Percentiles rank a stretch among this genome's conserved stretches.
These are phyloP conservation scores for Aspergillus taichungensis DNA, from an alignment of 495 filamentous ascomycete genomes.

Conservation along the genomic window DNA sequence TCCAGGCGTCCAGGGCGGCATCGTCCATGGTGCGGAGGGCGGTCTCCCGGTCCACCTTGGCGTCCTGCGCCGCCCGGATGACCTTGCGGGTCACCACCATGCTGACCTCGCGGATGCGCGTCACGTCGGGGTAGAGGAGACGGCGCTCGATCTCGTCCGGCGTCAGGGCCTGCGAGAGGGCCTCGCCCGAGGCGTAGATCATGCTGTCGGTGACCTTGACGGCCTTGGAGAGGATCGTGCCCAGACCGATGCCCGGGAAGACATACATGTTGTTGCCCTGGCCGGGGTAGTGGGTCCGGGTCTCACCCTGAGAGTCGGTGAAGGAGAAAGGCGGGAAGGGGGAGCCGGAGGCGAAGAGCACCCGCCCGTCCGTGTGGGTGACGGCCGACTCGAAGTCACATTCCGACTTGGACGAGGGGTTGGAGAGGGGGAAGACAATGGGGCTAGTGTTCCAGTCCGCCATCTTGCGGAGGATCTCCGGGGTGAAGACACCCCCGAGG, in stretches of 20 bases:
- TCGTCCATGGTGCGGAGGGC: constrained; percentile 62
- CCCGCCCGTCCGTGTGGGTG: constrained; percentile 77
- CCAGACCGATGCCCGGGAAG: constrained; percentile 94
- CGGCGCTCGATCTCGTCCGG: constrained; percentile 70
- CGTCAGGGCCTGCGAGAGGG: constrained; percentile 70
- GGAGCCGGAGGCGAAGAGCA: constrained; percentile 89
- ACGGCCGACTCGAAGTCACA: constrained; percentile 93
- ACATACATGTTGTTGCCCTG: constrained; percentile 95
- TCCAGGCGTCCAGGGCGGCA: constrained; percentile 66
- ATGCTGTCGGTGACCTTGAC: constrained; percentile 87
- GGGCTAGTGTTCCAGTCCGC: constrained; percentile 70
- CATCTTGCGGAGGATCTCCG: constrained; percentile 76
- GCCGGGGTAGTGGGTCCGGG: constrained; percentile 72
- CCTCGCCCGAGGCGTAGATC: constrained; percentile 82
- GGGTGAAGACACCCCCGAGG: constrained; percentile 88
- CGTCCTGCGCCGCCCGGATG: constrained; percentile 80
- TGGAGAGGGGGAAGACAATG: constrained; percentile 90
- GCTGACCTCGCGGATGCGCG: constrained; percentile 83
- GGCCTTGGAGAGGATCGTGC: constrained; percentile 85
- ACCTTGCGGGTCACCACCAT: constrained; percentile 83
- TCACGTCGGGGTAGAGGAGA: constrained; percentile 88
- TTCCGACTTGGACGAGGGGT: constrained; percentile 91
- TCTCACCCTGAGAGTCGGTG: constrained; percentile 50
- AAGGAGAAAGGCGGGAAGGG: constrained; percentile 70
- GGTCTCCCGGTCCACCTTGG: constrained; percentile 74